Evolutionary conservation across 768 basidiomycete species (phyloP).

Genomic region (Pholiota microspora): DNA sequence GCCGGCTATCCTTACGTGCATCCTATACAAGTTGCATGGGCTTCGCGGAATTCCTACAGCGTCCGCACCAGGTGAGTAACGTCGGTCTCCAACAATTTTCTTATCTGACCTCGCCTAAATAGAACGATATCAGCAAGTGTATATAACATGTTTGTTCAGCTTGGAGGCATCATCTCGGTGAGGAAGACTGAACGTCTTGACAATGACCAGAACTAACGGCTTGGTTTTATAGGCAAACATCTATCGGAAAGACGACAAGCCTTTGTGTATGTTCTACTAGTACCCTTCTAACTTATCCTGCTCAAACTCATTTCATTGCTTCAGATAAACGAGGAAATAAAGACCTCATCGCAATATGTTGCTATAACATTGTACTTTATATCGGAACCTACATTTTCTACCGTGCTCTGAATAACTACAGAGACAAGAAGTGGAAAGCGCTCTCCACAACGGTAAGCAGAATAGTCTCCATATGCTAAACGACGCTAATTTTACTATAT

Average conservation of each 20-base stretch:
- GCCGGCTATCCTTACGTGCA: constrained; percentile 50
- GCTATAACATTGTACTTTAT: constrained; percentile 54
- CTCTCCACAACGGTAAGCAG: constrained; percentile 41
- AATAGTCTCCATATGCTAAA: background rate
- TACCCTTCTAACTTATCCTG: no score
- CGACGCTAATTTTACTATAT: background rate
- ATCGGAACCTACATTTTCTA: constrained; percentile 54
- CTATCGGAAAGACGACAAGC: constrained; percentile 50
- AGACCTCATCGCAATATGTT: constrained; percentile 50
- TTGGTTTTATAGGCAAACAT: constrained; percentile 47
- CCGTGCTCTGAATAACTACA: constrained; percentile 41
- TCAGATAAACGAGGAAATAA: constrained; percentile 60
- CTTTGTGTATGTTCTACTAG: constrained; percentile 32
- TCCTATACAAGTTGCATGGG: constrained; percentile 51
- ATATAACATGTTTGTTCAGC: constrained; percentile 58
- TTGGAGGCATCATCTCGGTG: constrained; percentile 6
- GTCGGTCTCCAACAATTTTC: constrained; percentile 11
- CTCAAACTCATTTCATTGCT: background rate
- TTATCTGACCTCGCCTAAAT: background rate
- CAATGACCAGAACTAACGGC: no score
- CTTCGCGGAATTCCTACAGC: constrained; percentile 55
- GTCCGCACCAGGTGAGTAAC: constrained; percentile 45
- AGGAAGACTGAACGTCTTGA: no score
- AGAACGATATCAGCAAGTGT: constrained; percentile 42
- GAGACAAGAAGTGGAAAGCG: constrained; percentile 50